These are phyloP conservation scores for Paramecium octaurelia DNA, from an alignment of 73 alveolate species.

Conservation along the genomic window DNA sequence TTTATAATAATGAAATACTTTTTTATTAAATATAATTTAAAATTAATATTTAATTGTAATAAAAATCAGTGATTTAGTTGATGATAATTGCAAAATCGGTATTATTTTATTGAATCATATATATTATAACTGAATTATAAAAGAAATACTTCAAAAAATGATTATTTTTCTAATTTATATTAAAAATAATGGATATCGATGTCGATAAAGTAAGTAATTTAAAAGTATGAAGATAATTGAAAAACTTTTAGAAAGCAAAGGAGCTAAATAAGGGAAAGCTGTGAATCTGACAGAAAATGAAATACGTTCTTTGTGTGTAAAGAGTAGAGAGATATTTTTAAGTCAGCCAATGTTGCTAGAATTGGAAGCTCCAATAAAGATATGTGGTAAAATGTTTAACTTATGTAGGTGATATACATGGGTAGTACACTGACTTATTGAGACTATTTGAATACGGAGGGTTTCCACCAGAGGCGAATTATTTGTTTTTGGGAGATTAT, in stretches of 20 bases:
- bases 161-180: background rate
- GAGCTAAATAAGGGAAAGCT: constrained; percentile 50
- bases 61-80: background rate
- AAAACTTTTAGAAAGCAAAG: constrained; percentile 38
- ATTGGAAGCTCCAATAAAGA: constrained; percentile 71
- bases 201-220: background rate
- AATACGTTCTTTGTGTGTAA: constrained; percentile 48
- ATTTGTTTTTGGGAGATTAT: constrained; percentile 88
- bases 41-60: background rate
- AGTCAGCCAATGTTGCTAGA: constrained; percentile 54
- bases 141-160: background rate
- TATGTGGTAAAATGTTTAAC: constrained; percentile 61
- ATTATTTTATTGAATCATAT: background rate
- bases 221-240: constrained; percentile 18
- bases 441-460: constrained; percentile 93
- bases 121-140: background rate
- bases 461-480: constrained; percentile 90
- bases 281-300: constrained; percentile 54
- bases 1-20: background rate
- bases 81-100: background rate
- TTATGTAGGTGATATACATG: constrained; percentile 60
- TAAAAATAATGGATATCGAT: constrained; percentile 30
- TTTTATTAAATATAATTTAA: background rate
- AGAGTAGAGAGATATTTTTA: constrained; percentile 59
- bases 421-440: constrained; percentile 57